Percentiles rank a stretch among this genome's conserved stretches.
Evolutionary conservation across 768 basidiomycete species (phyloP).

Genomic region (Saitozyma sp.): DNA sequence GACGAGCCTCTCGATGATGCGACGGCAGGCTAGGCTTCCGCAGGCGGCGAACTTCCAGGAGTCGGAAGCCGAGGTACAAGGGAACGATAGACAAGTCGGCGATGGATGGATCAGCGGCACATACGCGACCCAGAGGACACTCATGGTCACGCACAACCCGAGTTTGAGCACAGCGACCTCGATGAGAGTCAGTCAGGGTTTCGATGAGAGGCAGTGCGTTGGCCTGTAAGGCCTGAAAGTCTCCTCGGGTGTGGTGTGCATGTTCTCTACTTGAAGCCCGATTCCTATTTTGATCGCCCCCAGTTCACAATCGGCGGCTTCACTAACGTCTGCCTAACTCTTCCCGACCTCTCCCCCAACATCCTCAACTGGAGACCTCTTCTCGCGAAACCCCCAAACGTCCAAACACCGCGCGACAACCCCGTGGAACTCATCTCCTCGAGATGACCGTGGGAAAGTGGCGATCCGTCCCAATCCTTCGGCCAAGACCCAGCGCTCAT

Average conservation of each 20-base stretch:
- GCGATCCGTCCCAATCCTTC: no score
- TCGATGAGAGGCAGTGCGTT: constrained; percentile 9
- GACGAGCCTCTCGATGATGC: constrained; percentile 13
- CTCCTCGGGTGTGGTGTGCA: constrained; percentile 24
- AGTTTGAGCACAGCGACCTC: constrained; percentile 17
- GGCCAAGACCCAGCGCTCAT: no score
- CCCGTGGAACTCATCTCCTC: constrained; percentile 19
- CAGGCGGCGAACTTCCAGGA: constrained; percentile 22
- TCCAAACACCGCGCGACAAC: constrained; percentile 32
- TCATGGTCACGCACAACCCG: constrained; percentile 28
- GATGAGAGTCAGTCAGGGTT: constrained; percentile 23
- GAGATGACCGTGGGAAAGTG: background rate
- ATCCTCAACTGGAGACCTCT: constrained; percentile 30
- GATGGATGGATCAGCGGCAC: constrained; percentile 28
- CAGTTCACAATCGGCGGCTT: constrained; percentile 27
- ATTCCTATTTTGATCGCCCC: no score
- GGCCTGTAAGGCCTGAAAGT: constrained; percentile 19
- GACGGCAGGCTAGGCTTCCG: constrained; percentile 20
- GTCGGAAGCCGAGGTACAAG: constrained; percentile 2
- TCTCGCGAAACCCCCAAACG: constrained; percentile 24
- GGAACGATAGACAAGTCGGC: background rate
- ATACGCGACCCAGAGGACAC: constrained; percentile 3
- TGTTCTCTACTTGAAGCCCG: background rate
- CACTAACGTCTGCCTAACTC: constrained; percentile 16
- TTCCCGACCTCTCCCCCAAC: constrained; percentile 25